A percentile compares a stretch with the other conserved stretches of the same genome.
phyloP scores from a whole-genome alignment of 139 green algal species.

The Spirogloea muscicola region DNA sequence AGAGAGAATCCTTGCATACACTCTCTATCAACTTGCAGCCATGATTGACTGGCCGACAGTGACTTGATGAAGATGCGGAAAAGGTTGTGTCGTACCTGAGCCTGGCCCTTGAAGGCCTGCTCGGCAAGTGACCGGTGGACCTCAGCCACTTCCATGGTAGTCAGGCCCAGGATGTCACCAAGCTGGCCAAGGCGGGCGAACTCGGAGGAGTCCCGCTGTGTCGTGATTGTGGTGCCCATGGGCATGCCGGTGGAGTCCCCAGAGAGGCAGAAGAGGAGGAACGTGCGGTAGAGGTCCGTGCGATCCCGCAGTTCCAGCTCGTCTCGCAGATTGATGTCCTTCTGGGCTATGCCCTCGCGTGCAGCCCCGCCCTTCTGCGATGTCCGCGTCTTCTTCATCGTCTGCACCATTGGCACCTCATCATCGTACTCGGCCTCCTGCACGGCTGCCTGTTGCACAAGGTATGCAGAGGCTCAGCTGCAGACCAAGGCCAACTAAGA shows the following conservation, averaged over 20 bases:
- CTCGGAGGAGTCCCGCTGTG: conserved; percentile 74
- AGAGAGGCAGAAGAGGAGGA: conserved; percentile 75
- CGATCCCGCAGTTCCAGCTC: conserved; percentile 73
- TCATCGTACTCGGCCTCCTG: too few species aligned
- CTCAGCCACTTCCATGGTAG: conserved; percentile 55
- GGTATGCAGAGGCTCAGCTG: too few species aligned
- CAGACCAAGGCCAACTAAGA: too few species aligned
- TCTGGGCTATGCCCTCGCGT: conserved; percentile 65
- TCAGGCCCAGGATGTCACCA: conserved; percentile 77
- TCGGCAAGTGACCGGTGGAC: conserved; percentile 82
- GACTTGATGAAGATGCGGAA: too few species aligned
- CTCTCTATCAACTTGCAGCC: too few species aligned
- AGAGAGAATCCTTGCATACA: too few species aligned
- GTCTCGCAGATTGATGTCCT: conserved; percentile 87
- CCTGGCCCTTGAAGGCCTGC: conserved; percentile 61
- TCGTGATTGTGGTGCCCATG: conserved; percentile 71
- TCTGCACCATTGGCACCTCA: conserved; percentile 44
- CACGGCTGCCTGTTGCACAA: too few species aligned
- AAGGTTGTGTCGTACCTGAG: too few species aligned
- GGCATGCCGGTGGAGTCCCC: conserved; percentile 83
- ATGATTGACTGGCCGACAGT: too few species aligned
- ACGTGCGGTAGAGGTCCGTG: conserved; percentile 89
- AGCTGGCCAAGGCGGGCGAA: conserved; percentile 78
- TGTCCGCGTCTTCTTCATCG: conserved; percentile 26
- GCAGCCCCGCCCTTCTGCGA: conserved; percentile 9